Percentiles rank a stretch among this genome's conserved stretches.
Conservation (phyloP, 371 early-diverging fungal species). For the Lichtheimia ornata region DNA sequence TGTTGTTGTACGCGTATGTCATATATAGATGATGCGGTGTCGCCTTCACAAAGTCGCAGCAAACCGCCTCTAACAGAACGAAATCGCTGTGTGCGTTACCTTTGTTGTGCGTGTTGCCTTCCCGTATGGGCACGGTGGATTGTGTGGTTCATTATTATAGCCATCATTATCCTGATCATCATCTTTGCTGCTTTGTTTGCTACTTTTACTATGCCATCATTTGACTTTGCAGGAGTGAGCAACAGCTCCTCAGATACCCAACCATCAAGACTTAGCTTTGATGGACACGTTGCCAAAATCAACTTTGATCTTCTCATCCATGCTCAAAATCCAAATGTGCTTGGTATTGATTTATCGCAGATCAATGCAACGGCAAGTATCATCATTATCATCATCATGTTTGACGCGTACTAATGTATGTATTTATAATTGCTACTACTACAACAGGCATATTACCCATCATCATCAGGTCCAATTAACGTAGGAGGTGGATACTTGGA, state of each 20-base stretch:
- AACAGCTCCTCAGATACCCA: constrained; percentile 10
- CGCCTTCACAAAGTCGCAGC: too few species aligned
- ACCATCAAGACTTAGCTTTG: constrained; percentile 9
- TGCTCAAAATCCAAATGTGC: constrained; percentile 45
- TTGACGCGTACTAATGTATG: not conserved
- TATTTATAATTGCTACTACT: not conserved
- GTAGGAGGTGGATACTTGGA: constrained; percentile 42
- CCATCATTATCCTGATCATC: constrained; percentile 27
- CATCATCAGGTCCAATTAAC: constrained; percentile 17
- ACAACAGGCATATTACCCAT: constrained; percentile 45
- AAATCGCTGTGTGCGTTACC: constrained; percentile 20
- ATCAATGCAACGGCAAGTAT: constrained; percentile 44
- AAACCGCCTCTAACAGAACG: constrained; percentile 16
- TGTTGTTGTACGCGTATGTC: too few species aligned
- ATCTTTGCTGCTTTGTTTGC: constrained; percentile 22
- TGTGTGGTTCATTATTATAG: constrained; percentile 27
- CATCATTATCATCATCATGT: constrained; percentile 2
- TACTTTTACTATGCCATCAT: constrained; percentile 28
- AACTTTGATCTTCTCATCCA: constrained; percentile 29
- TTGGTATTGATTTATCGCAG: constrained; percentile 39
- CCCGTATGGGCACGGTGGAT: constrained; percentile 28
- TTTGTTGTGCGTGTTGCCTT: constrained; percentile 29
- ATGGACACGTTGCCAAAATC: constrained; percentile 17
- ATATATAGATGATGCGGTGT: too few species aligned
- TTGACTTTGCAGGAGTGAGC: constrained; percentile 19